These are phyloP conservation scores for Zychaea mexicana DNA, from an alignment of 371 early-diverging fungal genomes.

Conservation along the genomic window DNA sequence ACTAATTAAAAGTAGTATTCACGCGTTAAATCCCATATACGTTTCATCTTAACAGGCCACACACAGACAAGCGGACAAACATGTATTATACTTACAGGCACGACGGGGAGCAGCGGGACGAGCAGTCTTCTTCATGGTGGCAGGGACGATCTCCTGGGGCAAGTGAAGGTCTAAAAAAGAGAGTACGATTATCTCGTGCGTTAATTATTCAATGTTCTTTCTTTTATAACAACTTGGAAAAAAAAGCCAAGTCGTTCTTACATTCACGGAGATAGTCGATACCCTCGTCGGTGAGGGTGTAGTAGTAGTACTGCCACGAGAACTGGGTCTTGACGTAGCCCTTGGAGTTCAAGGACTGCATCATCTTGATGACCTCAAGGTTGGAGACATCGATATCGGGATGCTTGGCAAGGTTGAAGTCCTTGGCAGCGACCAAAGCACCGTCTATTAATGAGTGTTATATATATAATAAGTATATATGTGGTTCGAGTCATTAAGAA, in stretches of 20 bases:
- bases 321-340: constrained; percentile 96
- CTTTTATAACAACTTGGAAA: not conserved
- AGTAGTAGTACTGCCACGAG: constrained; percentile 99
- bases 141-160: constrained; percentile 95
- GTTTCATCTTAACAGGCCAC: too few relatives aligned
- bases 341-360: constrained; percentile 96
- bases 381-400: constrained; percentile 95
- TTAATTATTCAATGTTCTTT: not conserved
- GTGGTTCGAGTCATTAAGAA: not conserved
- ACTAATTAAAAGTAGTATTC: not conserved
- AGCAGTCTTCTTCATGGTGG: constrained; percentile 94
- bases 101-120: constrained; percentile 74
- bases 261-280: constrained; percentile 97
- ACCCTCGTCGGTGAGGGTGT: constrained; percentile 97
- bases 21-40: too few relatives aligned
- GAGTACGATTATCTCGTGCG: too few relatives aligned
- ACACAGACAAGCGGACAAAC: too few relatives aligned
- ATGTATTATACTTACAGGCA: constrained; percentile 50
- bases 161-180: constrained; percentile 79
- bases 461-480: not conserved
- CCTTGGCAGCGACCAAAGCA: constrained; percentile 98
- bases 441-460: constrained; percentile 76
- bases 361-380: constrained; percentile 98
- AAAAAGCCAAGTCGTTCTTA: constrained; percentile 14
- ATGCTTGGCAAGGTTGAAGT: constrained; percentile 96